Conservation (phyloP, 805 yeast genomes). For the Saccharomyces mikatae region DNA sequence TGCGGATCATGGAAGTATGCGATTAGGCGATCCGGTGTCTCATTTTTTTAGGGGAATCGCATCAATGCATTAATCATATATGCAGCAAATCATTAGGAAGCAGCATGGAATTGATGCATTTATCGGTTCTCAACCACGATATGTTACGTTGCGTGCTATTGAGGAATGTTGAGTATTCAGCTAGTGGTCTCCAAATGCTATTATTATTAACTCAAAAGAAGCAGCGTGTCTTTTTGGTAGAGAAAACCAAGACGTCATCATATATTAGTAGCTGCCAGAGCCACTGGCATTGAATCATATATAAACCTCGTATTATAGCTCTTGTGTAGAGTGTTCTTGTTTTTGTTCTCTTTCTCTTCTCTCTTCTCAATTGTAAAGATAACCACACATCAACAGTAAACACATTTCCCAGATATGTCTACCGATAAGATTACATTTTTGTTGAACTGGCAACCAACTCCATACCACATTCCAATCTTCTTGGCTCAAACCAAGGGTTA, state of each 20-base stretch:
- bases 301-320: not conserved
- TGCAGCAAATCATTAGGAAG: not conserved
- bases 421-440: slow-evolving; percentile 44
- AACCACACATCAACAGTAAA: not conserved
- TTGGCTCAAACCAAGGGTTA: slow-evolving; percentile 43
- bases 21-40: not conserved
- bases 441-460: slow-evolving; percentile 48
- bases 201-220: not conserved
- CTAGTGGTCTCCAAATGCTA: not conserved
- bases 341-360: no score
- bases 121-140: not conserved
- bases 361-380: not conserved
- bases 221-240: not conserved
- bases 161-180: not conserved
- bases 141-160: not conserved
- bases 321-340: not conserved
- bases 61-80: not conserved
- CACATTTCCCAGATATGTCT: slow-evolving; percentile 24
- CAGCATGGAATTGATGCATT: not conserved
- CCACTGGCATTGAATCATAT: not conserved
- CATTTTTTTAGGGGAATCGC: not conserved
- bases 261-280: not conserved
- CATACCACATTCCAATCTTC: slow-evolving; percentile 48
- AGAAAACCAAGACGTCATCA: not conserved
- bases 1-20: not conserved